Evolutionary conservation across 2,329 filamentous ascomycete genomes (phyloP), one percentile per base, ranked within the genome.

Genomic region (Colletotrichum sp.): DNA sequence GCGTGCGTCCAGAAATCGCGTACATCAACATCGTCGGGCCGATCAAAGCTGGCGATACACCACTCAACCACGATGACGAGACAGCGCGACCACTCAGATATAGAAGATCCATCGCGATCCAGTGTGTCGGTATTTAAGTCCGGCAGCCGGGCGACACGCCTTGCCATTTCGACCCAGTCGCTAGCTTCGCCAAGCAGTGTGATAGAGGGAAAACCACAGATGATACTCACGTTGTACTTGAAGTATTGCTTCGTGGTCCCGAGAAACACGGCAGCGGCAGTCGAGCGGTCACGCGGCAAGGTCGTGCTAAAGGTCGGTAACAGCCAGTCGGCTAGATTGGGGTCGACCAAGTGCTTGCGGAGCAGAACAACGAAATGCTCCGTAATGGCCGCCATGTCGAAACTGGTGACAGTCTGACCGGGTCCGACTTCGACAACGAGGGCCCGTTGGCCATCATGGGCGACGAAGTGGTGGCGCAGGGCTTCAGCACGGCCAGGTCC

Each of bases 21-120:
- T 16, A 39, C n/a, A 32, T 63, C 32, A 18, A 8, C 60, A 18
- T 62, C 57, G 9, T 32, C 57, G 7, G 78, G 73, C n/a, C 24
- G 55, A 28, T 78, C 73, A 60, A 77, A 78, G 15, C 76, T 76
- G 12, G 72, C 76, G 28, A 74, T 28, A 28, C 76, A 78, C 44
- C 77, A 73, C 52, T 71, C 67, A 15, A 78, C 32, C 8, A 79
- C 60, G 30, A 74, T 72, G 36, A 21, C 49, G 34, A 72, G 21
- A 13, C 71, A 55, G n/a, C 55, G n/a, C 3, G 32, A 24, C 52
- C 66, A 60, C 9, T 44, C 32, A 8, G 16, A 24, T 10, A 21
- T 36, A 13, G 44, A 49, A n/a, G 9, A 49, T 49, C 44, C 44
- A 49, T 49, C n/a, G 9, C 44, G 44, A 49, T 21, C n/a, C 44